Evolutionary conservation across 2,329 filamentous ascomycete genomes (phyloP), one percentile per base, ranked within the genome.

Genomic region (Bipolaris cookei): DNA sequence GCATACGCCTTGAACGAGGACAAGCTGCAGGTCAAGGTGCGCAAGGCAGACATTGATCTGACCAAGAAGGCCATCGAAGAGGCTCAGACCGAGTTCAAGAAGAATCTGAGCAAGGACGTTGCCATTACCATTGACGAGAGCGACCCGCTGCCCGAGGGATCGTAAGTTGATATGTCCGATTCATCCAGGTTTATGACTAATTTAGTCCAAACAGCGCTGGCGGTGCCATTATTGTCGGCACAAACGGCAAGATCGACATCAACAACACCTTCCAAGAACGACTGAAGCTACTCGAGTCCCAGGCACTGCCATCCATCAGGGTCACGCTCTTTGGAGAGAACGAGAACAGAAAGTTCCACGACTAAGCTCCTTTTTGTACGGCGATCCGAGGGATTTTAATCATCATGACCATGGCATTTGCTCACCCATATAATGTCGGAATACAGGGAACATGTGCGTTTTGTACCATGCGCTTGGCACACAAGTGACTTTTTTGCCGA

Each of bases 181-280:
- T 11, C 4, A 4, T 0, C 14, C 3, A 3, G 14, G 20, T 2
- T 25, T 1, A 18, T 11, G 20, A 32, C 63, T 68, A 54, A 73
- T 51, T 3, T 7, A 45, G 21, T 11, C 6, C 4, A 20, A 28
- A 48, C 67, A 98, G 95, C 71, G 84, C 92, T 58, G 95, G 95
- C 59, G 95, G 95, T 70, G 84, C 96, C 56, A 77, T 86, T 56
- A 87, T 99, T 64, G 80, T 96, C 53, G 92, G 93, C 64, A 89
- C 90, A 66, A 84, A 84, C 64, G 95, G 95, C 76, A 97, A 94
- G 84, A 98, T 99, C 76, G 92, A 97, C 72, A 94, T 99, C 78
- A 93, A 97, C 86, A 98, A 99, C 83, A 98, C 95, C 53, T 90
- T 98, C 68, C 95, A 98, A 76, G 90, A 96, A 76, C 88, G 95